These are phyloP conservation scores for Hypoxylon sp. DNA, from an alignment of 2,329 filamentous ascomycete genomes.

Conservation along the genomic window DNA sequence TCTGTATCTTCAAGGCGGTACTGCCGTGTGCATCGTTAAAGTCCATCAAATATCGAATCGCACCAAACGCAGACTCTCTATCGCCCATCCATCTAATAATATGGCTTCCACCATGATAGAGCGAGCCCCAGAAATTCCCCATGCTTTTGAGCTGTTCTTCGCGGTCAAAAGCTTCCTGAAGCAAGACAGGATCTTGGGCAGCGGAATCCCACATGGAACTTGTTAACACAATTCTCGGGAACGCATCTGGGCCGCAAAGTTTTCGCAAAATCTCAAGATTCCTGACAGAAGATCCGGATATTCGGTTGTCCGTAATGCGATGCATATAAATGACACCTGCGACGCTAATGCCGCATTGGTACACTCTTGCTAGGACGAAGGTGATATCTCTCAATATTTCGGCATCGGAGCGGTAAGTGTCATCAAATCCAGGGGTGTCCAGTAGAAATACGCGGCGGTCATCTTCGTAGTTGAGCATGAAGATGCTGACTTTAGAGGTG, in stretches of 20 bases:
- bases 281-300: slow-evolving; percentile 4
- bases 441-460: slow-evolving; percentile 6
- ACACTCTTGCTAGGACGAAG: not conserved
- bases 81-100: slow-evolving; percentile 1
- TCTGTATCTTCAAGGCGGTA: not conserved
- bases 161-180: not conserved
- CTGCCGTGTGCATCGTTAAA: not conserved
- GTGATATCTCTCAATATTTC: slow-evolving; percentile 6
- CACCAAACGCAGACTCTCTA: not conserved
- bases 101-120: not conserved
- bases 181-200: not conserved
- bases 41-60: not conserved
- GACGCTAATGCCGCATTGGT: not conserved
- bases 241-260: not conserved
- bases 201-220: not conserved
- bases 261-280: slow-evolving; percentile 7
- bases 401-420: slow-evolving; percentile 11
- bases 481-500: slow-evolving; percentile 3
- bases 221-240: not conserved
- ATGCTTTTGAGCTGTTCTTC: not conserved
- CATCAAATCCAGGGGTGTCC: slow-evolving; percentile 16
- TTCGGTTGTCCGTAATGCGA: slow-evolving; percentile 9
- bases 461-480: slow-evolving; percentile 7
- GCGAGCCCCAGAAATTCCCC: not conserved
- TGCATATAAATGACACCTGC: slow-evolving; percentile 9